Evolutionary conservation across 2,329 filamentous ascomycete genomes (phyloP), one percentile per base, ranked within the genome.

Genomic region (Phialophora verrucosa): DNA sequence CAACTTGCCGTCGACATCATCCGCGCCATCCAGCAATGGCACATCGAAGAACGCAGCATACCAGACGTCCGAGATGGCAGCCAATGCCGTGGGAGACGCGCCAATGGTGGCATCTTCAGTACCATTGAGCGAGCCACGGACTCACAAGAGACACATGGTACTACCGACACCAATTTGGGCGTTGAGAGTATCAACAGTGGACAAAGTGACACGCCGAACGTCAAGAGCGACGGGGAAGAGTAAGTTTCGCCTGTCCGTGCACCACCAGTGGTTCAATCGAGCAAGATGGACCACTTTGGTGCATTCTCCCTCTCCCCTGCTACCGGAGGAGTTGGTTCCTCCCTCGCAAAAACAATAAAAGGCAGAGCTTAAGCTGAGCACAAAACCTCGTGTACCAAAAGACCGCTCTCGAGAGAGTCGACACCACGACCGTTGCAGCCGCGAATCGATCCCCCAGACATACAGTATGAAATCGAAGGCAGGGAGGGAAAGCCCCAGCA

Each of bases 1-100:
- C 82, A 85, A 71, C 74, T 86, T 60, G 83, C 83, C 1, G 84
- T 86, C 50, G 84, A 86, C 70, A 81, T 86, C 64, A 84, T 86
- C 69, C 74, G 79, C 35, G 78, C 79, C 3, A 83, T 85, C 70
- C 84, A 85, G 76, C 81, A 83, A 69, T 86, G 84, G 84, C 76
- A 81, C 50, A 74, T 86, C 44, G 81, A 83, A 53, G 78, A 80
- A 63, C 77, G 80, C 27, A 74, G 75, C 20, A 79, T 86, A 17
- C 84, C 84, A 8, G 83, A 85, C 77, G 78, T 80, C 67, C 76
- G 83, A 59, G 78, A 73, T 32, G 58, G 59, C 42, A 72, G 70
- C 58, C 27, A 47, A 20, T 65, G 32, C 47, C 55, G 71, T 20
- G 72, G 71, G 25, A 55, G 71, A 50, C 56, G 53, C 29, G 50